phyloP scores from a whole-genome alignment of 352 stramenopile genomes.

The Detonula confervacea region DNA sequence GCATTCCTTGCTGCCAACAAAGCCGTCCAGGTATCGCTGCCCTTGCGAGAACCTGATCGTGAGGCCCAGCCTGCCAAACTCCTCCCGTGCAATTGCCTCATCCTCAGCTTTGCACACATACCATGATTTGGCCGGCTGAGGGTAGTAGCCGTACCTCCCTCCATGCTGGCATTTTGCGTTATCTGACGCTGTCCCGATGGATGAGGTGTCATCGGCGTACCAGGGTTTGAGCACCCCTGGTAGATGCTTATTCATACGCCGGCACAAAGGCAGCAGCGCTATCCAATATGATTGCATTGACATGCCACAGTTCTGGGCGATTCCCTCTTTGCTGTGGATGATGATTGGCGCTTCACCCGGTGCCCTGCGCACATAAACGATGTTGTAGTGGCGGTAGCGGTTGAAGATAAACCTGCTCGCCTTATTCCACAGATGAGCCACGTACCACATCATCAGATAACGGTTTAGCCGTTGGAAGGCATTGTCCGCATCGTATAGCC shows the following conservation, averaged over 20 bases:
- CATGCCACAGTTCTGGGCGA: conserved; percentile 5
- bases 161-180: background rate
- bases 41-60: conserved; percentile 23
- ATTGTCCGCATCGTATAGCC: conserved; percentile 45
- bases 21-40: conserved; percentile 29
- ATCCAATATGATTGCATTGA: background rate
- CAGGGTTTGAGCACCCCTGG: background rate
- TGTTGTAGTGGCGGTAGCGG: conserved; percentile 25
- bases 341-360: background rate
- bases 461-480: background rate
- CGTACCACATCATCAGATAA: too few species aligned
- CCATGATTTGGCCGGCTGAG: background rate
- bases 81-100: conserved; percentile 1
- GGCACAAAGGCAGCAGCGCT: too few species aligned
- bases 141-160: background rate
- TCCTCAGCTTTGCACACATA: conserved; percentile 10
- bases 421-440: too few species aligned
- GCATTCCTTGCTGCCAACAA: conserved; percentile 6
- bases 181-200: too few species aligned
- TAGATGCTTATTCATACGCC: background rate
- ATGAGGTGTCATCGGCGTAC: too few species aligned
- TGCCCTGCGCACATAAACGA: background rate
- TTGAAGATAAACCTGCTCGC: conserved; percentile 25
- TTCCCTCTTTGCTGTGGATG: conserved; percentile 6
- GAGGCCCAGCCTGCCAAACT: conserved; percentile 5